Percentiles rank a stretch among this genome's conserved stretches.
Evolutionary conservation across 257 asterid species (phyloP).

Genomic region (Hygrophila difformis): DNA sequence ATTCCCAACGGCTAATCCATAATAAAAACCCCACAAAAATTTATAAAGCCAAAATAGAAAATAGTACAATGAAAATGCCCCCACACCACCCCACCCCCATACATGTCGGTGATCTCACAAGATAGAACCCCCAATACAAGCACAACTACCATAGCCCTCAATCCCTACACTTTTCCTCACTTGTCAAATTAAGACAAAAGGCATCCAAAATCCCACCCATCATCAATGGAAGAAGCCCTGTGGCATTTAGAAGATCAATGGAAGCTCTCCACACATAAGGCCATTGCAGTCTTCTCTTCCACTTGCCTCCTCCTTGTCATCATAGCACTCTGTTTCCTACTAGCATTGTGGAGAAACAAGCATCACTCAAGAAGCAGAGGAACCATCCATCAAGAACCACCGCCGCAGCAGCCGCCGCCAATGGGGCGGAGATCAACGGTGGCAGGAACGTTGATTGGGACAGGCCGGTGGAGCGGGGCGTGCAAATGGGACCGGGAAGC

Average conservation of each 20-base stretch:
- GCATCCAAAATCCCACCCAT: background rate
- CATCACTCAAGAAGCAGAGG: constrained; percentile 13
- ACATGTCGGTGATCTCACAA: constrained; percentile 32
- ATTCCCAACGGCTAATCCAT: too few species aligned
- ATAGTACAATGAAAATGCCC: too few species aligned
- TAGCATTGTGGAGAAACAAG: constrained; percentile 8
- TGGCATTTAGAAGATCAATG: constrained; percentile 63
- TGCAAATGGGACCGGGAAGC: constrained; percentile 33
- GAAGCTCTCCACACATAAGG: constrained; percentile 48
- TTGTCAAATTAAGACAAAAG: background rate
- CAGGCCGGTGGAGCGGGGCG: constrained; percentile 54
- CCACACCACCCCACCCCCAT: too few species aligned
- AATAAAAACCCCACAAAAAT: too few species aligned
- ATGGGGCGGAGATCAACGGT: constrained; percentile 10
- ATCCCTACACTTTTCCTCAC: background rate
- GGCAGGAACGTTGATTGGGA: constrained; percentile 25
- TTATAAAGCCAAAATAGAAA: too few species aligned
- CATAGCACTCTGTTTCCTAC: constrained; percentile 21
- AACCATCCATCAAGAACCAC: constrained; percentile 12
- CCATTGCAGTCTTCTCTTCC: constrained; percentile 38
- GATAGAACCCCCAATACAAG: too few species aligned
- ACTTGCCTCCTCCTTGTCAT: constrained; percentile 22
- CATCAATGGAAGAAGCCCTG: constrained; percentile 44
- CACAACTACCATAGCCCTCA: background rate
- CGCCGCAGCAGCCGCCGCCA: background rate